Evolutionary conservation across 495 filamentous ascomycete species (phyloP).

Genomic region (Penicillium herquei): DNA sequence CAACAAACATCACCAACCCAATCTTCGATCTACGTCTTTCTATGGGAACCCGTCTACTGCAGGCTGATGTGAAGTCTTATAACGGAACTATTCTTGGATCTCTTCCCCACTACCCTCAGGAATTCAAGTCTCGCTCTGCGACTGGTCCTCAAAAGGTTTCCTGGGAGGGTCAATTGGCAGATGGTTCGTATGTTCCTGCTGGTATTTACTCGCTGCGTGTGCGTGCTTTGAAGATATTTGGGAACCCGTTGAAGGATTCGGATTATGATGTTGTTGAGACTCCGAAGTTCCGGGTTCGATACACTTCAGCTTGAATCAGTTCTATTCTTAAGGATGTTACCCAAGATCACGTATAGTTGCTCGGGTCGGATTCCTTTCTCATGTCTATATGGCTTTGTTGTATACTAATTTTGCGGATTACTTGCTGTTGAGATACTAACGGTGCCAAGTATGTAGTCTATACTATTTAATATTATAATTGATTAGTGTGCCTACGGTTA

Average conservation of each 20-base stretch:
- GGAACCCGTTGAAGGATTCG: slow-evolving; percentile 5
- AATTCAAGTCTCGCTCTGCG: not conserved
- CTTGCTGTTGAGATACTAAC: no score
- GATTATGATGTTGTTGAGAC: slow-evolving; percentile 19
- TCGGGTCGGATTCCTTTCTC: no score
- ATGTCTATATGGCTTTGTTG: no score
- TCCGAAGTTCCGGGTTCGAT: slow-evolving; percentile 10
- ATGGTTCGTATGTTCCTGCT: slow-evolving; percentile 27
- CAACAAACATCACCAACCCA: not conserved
- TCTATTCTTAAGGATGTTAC: no score
- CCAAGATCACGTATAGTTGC: no score
- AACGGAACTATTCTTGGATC: slow-evolving; percentile 15
- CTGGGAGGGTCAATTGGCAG: slow-evolving; percentile 22
- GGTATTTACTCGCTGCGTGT: slow-evolving; percentile 25
- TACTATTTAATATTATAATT: no score
- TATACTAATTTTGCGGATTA: no score
- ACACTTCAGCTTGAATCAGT: not conserved
- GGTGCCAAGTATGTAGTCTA: no score
- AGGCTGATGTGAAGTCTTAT: slow-evolving; percentile 13
- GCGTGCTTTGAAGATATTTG: slow-evolving; percentile 24
- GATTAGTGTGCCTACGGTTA: no score
- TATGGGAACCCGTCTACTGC: not conserved
- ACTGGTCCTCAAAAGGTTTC: slow-evolving; percentile 2
- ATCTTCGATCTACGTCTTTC: not conserved
- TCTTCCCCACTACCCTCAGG: not conserved